Conservation (phyloP, 1,284 basidiomycete genomes). For the Rhodotorula sp. region DNA sequence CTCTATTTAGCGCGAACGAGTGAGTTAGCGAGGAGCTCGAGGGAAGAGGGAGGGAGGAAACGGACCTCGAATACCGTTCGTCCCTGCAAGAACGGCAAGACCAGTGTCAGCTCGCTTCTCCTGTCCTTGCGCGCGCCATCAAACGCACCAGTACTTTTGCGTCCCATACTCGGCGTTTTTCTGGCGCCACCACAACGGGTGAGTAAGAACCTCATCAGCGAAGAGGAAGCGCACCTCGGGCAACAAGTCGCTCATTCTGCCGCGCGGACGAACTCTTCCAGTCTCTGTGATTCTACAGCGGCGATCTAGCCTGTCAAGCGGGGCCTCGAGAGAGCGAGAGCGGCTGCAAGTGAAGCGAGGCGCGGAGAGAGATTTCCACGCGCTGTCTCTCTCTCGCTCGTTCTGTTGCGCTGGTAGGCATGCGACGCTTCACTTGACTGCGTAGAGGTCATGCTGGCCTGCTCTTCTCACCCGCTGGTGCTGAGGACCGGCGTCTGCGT, state of each 20-base stretch:
- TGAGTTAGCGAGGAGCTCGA: background rate
- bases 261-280: no score
- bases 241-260: background rate
- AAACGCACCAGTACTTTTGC: constrained; percentile 64
- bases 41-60: background rate
- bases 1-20: constrained; percentile 54
- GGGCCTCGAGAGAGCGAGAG: no score
- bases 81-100: constrained; percentile 55
- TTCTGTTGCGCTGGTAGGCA: no score
- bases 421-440: no score
- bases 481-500: no score
- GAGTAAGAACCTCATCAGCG: background rate
- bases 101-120: background rate
- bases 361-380: no score
- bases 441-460: no score
- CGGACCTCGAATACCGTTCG: constrained; percentile 66
- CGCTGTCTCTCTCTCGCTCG: no score
- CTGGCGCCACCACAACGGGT: background rate
- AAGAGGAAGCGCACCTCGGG: background rate
- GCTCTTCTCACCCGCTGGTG: no score
- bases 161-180: constrained; percentile 71
- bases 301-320: no score
- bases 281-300: no score
- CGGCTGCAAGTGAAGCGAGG: no score
- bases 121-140: constrained; percentile 15